These are phyloP conservation scores for Venturia carpophila DNA, from an alignment of 2,329 filamentous ascomycete species.

Conservation along the genomic window DNA sequence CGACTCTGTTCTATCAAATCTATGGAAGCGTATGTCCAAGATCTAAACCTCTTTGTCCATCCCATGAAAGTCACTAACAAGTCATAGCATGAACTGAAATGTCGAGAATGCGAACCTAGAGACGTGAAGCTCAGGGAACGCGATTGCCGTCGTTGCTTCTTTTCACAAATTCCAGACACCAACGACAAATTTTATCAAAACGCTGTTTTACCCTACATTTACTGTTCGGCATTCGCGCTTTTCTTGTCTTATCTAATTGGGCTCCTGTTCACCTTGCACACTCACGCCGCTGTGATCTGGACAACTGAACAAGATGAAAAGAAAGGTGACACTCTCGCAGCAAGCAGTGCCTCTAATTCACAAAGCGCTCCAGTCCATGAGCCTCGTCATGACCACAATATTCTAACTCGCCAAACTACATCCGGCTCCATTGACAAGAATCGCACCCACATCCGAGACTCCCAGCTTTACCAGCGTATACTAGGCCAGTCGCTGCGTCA, in stretches of 20 bases:
- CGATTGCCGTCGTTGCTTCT: constrained; percentile 90
- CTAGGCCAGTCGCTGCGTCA: constrained; percentile 83
- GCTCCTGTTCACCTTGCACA: constrained; percentile 88
- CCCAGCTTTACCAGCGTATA: constrained; percentile 86
- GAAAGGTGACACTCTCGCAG: constrained; percentile 35
- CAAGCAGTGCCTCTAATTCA: constrained; percentile 27
- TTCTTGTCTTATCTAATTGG: constrained; percentile 93
- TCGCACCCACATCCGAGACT: constrained; percentile 65
- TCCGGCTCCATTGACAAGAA: constrained; percentile 27
- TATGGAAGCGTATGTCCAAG: constrained; percentile 67
- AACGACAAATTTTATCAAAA: constrained; percentile 83
- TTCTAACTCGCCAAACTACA: constrained; percentile 18
- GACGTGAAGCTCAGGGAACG: constrained; percentile 44
- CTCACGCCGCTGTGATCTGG: constrained; percentile 96
- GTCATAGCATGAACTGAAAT: constrained; percentile 76
- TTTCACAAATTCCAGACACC: constrained; percentile 76
- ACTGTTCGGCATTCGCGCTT: constrained; percentile 73
- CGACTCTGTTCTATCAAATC: constrained; percentile 96
- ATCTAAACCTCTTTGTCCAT: not conserved
- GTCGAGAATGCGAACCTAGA: constrained; percentile 48
- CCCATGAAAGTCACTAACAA: constrained; percentile 29
- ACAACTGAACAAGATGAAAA: constrained; percentile 60
- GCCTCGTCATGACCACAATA: constrained; percentile 7
- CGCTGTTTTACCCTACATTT: constrained; percentile 89
- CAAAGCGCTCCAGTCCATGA: not conserved